Evolutionary conservation across 129 eudicot genomes (phyloP).

Genomic region (Ambrosia artemisiifolia): DNA sequence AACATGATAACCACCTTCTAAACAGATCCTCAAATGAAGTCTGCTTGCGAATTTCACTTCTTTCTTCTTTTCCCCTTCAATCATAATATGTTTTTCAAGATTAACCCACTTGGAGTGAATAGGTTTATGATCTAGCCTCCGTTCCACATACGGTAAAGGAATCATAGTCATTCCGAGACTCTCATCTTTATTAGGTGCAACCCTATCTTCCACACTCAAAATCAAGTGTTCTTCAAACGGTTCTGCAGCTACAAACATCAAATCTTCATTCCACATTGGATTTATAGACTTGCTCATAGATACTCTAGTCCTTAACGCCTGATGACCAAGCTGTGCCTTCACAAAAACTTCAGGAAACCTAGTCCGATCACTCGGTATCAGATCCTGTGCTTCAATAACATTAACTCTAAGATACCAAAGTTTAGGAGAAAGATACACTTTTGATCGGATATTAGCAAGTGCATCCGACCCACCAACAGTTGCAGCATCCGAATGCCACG

Average conservation of each 20-base stretch:
- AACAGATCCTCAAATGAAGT: constrained; percentile 50
- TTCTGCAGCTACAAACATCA: constrained; percentile 69
- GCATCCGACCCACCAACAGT: constrained; percentile 59
- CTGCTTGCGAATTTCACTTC: constrained; percentile 60
- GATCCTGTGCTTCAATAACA: constrained; percentile 64
- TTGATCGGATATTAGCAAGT: constrained; percentile 48
- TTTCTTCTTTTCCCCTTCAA: constrained; percentile 68
- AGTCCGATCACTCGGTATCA: constrained; percentile 46
- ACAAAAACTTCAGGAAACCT: constrained; percentile 64
- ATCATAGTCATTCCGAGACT: constrained; percentile 49
- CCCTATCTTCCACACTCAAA: constrained; percentile 54
- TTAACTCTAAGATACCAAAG: constrained; percentile 68
- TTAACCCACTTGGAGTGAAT: constrained; percentile 54
- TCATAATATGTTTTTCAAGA: constrained; percentile 50
- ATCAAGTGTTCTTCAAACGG: constrained; percentile 66
- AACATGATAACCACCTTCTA: constrained; percentile 74
- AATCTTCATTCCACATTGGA: constrained; percentile 68
- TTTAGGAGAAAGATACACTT: constrained; percentile 64
- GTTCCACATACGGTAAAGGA: constrained; percentile 53
- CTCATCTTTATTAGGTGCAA: constrained; percentile 56
- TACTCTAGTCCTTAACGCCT: constrained; percentile 51
- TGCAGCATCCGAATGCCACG: constrained; percentile 76
- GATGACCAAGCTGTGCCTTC: constrained; percentile 59
- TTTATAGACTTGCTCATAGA: constrained; percentile 55
- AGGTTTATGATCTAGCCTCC: constrained; percentile 54